Percentiles rank a stretch among this genome's conserved stretches.
Evolutionary conservation across 2,329 filamentous ascomycete species (phyloP).

Genomic region (Fusarium hostae): DNA sequence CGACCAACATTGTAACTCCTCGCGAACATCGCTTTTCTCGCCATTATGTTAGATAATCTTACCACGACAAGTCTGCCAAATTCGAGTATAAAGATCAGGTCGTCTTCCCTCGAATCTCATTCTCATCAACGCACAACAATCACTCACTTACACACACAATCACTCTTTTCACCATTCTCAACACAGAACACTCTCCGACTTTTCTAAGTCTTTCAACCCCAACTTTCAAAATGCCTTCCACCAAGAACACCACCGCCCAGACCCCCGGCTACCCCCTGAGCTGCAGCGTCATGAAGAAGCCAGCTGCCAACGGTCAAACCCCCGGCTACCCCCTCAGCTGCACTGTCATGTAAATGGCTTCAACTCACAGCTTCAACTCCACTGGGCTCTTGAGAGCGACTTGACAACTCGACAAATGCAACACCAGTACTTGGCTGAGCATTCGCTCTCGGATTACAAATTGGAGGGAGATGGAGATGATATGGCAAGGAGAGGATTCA

Average conservation of each 20-base stretch:
- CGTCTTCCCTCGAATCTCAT: background rate
- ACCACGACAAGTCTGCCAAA: background rate
- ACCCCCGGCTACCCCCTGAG: slow-evolving; percentile 43
- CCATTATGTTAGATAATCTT: background rate
- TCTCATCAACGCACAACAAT: slow-evolving; percentile 21
- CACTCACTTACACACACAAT: slow-evolving; percentile 30
- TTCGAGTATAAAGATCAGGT: slow-evolving; percentile 36
- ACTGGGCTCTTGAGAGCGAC: slow-evolving; percentile 3
- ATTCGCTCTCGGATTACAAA: slow-evolving; percentile 11
- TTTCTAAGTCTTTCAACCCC: slow-evolving; percentile 42
- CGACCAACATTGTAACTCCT: background rate
- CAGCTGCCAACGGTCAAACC: slow-evolving; percentile 26
- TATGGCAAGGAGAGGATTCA: slow-evolving; percentile 22
- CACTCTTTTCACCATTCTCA: slow-evolving; percentile 44
- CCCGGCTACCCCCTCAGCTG: slow-evolving; percentile 47
- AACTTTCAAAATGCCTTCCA: slow-evolving; percentile 49
- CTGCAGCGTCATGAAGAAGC: slow-evolving; percentile 48
- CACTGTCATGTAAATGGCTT: slow-evolving; percentile 49
- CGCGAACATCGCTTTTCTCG: slow-evolving; percentile 17
- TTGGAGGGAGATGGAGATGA: slow-evolving; percentile 17
- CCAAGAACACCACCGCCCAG: slow-evolving; percentile 43
- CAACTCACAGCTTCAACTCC: background rate
- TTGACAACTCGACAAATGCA: background rate
- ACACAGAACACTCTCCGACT: slow-evolving; percentile 38
- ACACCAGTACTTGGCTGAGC: background rate